These are phyloP conservation scores for Aspergillus sergii DNA, from an alignment of 2,329 filamentous ascomycete genomes.

Conservation along the genomic window DNA sequence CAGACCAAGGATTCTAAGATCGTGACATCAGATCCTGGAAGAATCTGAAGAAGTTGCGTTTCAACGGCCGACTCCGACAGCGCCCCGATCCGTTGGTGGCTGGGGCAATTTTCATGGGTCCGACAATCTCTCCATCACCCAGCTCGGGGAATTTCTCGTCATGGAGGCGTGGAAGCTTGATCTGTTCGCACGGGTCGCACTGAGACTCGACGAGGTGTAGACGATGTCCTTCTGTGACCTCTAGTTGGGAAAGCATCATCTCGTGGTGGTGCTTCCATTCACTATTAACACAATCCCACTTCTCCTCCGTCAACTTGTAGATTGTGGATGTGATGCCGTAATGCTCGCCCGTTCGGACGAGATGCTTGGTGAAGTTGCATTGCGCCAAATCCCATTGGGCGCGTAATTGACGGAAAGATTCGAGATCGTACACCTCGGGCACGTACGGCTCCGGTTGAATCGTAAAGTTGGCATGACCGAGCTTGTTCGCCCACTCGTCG, in stretches of 20 bases:
- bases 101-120: constrained; percentile 71
- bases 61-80: constrained; percentile 43
- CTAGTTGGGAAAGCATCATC: constrained; percentile 58
- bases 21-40: constrained; percentile 46
- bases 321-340: constrained; percentile 89
- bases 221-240: constrained; percentile 35
- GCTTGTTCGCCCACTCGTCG: constrained; percentile 80
- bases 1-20: constrained; percentile 20
- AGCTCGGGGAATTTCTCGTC: constrained; percentile 82
- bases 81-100: constrained; percentile 43
- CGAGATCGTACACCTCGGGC: constrained; percentile 63
- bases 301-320: constrained; percentile 80
- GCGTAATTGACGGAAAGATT: constrained; percentile 66
- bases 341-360: constrained; percentile 85
- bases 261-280: constrained; percentile 74
- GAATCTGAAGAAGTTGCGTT: constrained; percentile 48
- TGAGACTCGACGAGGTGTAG: constrained; percentile 43
- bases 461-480: constrained; percentile 92
- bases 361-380: constrained; percentile 84
- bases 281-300: constrained; percentile 80
- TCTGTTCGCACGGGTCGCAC: constrained; percentile 53
- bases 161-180: constrained; percentile 46
- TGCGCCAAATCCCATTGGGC: constrained; percentile 82
- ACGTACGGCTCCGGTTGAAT: constrained; percentile 81
- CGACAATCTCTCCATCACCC: constrained; percentile 90